These are phyloP conservation scores for Chlamydomonas incerta DNA, from an alignment of 139 green algal species.

Conservation along the genomic window DNA sequence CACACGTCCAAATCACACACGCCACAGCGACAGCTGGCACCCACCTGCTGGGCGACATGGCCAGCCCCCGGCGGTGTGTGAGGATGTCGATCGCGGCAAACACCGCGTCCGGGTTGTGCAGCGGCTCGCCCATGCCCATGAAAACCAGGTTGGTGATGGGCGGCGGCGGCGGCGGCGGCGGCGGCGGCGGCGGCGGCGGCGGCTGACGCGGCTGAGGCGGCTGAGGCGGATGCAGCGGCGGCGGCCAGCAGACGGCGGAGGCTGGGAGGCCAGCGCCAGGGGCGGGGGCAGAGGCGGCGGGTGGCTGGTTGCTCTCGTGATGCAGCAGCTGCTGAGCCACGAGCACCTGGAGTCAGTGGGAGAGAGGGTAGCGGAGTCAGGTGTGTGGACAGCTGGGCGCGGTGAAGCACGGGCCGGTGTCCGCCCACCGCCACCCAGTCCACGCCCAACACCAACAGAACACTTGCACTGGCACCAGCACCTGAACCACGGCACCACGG, in stretches of 20 bases:
- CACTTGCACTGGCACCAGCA: too few relatives aligned
- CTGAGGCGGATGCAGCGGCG: neutral
- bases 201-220: neutral
- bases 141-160: conserved; percentile 89
- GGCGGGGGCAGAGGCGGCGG: too few relatives aligned
- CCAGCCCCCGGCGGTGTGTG: conserved; percentile 74
- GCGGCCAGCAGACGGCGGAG: neutral
- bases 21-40: neutral
- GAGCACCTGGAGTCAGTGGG: conserved; percentile 45
- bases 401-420: too few relatives aligned
- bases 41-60: conserved; percentile 80
- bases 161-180: neutral
- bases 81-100: conserved; percentile 80
- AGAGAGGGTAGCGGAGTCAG: neutral
- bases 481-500: too few relatives aligned
- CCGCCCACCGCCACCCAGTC: too few relatives aligned
- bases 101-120: conserved; percentile 85
- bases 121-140: conserved; percentile 89
- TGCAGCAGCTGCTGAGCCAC: conserved; percentile 46
- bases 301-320: neutral
- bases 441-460: too few relatives aligned
- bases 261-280: too few relatives aligned
- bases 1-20: neutral
- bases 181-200: neutral
- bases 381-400: neutral